Percentiles rank a stretch among this genome's conserved stretches.
Conservation (phyloP, 768 basidiomycete species). For the Tylopilus plumbeoviolaceoides region DNA sequence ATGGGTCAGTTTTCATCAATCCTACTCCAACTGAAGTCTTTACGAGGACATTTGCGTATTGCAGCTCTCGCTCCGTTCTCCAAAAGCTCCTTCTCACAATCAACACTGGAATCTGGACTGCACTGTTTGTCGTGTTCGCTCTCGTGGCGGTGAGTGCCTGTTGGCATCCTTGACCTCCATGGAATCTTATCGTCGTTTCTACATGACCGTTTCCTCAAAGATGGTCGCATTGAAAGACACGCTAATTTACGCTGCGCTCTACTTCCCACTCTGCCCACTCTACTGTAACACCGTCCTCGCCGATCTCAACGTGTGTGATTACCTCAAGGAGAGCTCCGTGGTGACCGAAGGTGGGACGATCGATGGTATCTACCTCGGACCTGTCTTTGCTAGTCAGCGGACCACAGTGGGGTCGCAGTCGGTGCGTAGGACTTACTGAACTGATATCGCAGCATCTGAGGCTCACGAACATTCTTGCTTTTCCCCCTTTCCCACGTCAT, state of each 20-base stretch:
- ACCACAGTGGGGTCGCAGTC: neutral
- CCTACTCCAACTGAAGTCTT: too few relatives aligned
- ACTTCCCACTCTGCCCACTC: conserved; percentile 7
- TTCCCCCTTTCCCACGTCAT: neutral
- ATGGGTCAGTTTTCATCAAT: neutral
- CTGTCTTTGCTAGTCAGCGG: neutral
- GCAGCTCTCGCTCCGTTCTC: conserved; percentile 2
- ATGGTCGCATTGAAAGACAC: conserved; percentile 1
- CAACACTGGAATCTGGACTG: conserved; percentile 14
- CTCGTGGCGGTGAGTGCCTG: neutral
- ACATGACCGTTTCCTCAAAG: neutral
- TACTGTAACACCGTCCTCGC: conserved; percentile 13
- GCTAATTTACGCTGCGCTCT: conserved; percentile 1
- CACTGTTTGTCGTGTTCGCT: conserved; percentile 1
- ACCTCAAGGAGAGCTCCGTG: neutral
- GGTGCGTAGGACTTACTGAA: neutral
- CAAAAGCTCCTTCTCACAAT: conserved; percentile 9
- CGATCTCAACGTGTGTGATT: conserved; percentile 8
- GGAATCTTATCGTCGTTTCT: neutral
- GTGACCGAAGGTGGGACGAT: neutral
- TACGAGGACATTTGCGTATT: too few relatives aligned
- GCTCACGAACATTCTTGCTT: neutral
- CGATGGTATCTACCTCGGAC: neutral
- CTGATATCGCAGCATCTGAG: too few relatives aligned
- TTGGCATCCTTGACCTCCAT: neutral